These are phyloP conservation scores for Cyanidiococcus yangmingshanensis DNA, from an alignment of 23 red algal genomes.

Conservation along the genomic window DNA sequence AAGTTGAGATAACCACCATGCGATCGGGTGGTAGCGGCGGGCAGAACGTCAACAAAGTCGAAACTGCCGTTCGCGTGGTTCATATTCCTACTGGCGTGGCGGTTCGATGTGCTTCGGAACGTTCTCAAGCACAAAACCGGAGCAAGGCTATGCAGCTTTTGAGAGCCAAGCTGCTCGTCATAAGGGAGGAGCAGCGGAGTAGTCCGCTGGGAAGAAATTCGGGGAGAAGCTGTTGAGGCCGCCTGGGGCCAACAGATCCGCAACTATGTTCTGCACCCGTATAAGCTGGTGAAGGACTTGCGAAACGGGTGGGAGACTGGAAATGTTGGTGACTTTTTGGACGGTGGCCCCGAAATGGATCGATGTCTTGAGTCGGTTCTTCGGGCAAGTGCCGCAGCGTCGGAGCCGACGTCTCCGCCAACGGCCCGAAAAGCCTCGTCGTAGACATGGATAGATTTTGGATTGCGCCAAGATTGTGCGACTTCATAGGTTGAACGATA, in stretches of 20 bases:
- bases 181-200: conserved; percentile 74
- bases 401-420: no score
- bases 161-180: conserved; percentile 64
- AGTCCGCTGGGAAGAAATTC: conserved; percentile 51
- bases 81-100: conserved; percentile 94
- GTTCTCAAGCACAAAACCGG: conserved; percentile 63
- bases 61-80: conserved; percentile 87
- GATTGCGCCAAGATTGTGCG: no score
- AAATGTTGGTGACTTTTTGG: conserved; percentile 49
- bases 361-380: neutral
- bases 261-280: conserved; percentile 91
- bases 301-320: conserved; percentile 47
- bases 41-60: conserved; percentile 99
- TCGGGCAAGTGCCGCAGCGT: neutral
- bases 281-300: conserved; percentile 98
- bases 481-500: no score
- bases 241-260: conserved; percentile 85
- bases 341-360: conserved; percentile 39
- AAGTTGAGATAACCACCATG: conserved; percentile 82
- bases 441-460: no score
- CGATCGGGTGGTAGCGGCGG: conserved; percentile 59
- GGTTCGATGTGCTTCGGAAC: conserved; percentile 74
- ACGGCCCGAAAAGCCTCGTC: no score
- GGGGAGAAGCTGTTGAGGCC: conserved; percentile 84
- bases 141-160: conserved; percentile 51